Base-by-base conservation (phyloP, 768 basidiomycete genomes). In the Hericium alpestre region DNA sequence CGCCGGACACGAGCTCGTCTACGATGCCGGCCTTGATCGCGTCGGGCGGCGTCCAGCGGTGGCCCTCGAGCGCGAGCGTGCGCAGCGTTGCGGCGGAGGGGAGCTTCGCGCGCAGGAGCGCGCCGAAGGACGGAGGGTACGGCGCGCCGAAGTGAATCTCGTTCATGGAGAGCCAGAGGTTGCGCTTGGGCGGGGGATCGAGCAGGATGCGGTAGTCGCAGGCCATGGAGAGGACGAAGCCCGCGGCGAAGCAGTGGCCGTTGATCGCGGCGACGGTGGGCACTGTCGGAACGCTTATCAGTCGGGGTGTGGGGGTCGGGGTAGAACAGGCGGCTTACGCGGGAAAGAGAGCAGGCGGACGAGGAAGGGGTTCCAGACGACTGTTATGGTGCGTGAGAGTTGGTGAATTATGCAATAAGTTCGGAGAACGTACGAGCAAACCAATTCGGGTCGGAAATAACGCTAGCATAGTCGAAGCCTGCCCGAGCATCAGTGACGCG, bases 151-250 rank as follows among this genome's bases (percentile, higher is more conserved):
- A 93, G 65, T 86, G 83, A 13, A 61, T 87, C 74, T 95, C 93
- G 66, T 95, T 97, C 93, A 96, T 95, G 67, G 85, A 90, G 53
- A 90, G 71, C 87, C 91, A 93, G 1, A 87, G 85, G 65, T 84
- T 83, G 32, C 84, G 84, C 63, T 77, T 79, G 64, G 41, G 41
- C 41, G 41, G 18, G 16, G 75, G 83, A 15, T 86, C 92, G 13
- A 83, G 89, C 84, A 94, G 93, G 56, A 95, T 77, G 41, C 93
- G 81, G 71, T 90, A 93, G 69, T 96, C 93, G 67, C 90, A 94
- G 3, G 78, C 79, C 51, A 96, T 70, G 2, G 91, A 79, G 13
- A 94, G 71, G 69, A 90, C 82, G 65, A 90, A 80, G 13, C 82
- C 92, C 11, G 78, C 93, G 4, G 92, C 94, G 69, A 87, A 95